Base-by-base conservation (phyloP, 1,284 basidiomycete genomes). In the Ustilago crameri region DNA sequence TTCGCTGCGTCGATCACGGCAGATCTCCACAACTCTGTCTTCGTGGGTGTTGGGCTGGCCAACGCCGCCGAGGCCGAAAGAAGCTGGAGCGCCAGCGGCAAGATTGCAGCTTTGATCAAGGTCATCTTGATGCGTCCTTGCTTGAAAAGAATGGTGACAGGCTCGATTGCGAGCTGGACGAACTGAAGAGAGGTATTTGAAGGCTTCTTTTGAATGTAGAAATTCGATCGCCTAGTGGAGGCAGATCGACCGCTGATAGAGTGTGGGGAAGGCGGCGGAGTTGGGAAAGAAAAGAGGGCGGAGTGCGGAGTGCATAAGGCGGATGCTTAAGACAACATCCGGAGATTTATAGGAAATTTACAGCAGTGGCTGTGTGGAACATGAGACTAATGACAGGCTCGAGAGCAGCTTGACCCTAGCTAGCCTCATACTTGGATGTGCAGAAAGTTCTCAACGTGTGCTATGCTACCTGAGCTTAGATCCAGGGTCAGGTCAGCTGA, bases 51-150 rank as follows among this genome's bases (percentile, higher is more conserved):
- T 2, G 68, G 62, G 20, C 62, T 55, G 5, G 58, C 57, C 20
- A 58, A 43, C 9, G 51, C 42, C 9, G 58, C 42, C 17, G 57
- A 47, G 2, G 53, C 43, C 8, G 68, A 57, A 17, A 71, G 58
- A 14, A 71, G 57, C 57, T 66, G 68, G 14, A 71, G 47, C 5
- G 62, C 68, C 44, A 71, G 48, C 26, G 62, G 62, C 44, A 65
- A 42, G 7, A 71, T 32, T 0, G 45, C 41, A 5, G 53, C 24
- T 30, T 58, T 61, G 51, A 58, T 54, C 18, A 44, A 45, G 57
- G 62, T 71, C 3, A 17, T 35, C 30, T 30, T 30, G 30, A 30
- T n/a, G 46, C 23, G 15, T 15, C 23, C 15, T 26, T 22, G 35
- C 17, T 17, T 30, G 30, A n/a, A 37, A 5, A 17, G 35, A 4